Evolutionary conservation across 768 basidiomycete species (phyloP), one percentile per base, ranked within the genome.

Genomic region (Termitomyces sp.): DNA sequence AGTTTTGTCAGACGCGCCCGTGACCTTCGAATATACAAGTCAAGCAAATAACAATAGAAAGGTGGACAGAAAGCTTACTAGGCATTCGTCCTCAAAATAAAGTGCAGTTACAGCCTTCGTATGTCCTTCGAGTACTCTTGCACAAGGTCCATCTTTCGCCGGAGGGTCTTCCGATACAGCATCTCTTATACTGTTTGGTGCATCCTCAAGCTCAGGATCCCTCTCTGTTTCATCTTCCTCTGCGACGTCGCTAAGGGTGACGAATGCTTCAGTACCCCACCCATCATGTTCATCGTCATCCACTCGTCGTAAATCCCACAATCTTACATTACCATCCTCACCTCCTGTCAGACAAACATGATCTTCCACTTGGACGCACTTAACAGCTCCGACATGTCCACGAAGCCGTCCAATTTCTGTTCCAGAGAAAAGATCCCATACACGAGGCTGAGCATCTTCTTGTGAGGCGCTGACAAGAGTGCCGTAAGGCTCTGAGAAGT

Each of bases 1-100:
- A 0, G 97, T 99, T 73, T 98, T 98, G 75, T 99, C 97, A 4
- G 92, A 94, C 6, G 97, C 96, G 35, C 97, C 97, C 8, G 95
- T 98, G 13, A 98, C 92, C 94, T 95, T 63, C 12, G 57, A 58
- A 53, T n/a, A 53, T 59, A 55, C 50, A 66, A 33, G 69, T 67
- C 53, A 65, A 54, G 8, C 45, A 46, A 36, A 57, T 53, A 61
- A n/a, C 40, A 47, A 18, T 12, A 44, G 18, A 13, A 45, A 35
- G 40, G 24, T 50, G 12, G 40, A 20, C 9, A 59, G 13, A 48
- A 33, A 20, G 75, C 83, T 66, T 71, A 94, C 95, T 73, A 99
- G 71, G 65, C 91, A 95, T 51, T 91, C 86, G 61, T 94, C 94
- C 71, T 99, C 97, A 60, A 98, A 98, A 71, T 95, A 98, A 53